phyloP scores from a whole-genome alignment of 73 alveolate species.

The Urostyla sp. region DNA sequence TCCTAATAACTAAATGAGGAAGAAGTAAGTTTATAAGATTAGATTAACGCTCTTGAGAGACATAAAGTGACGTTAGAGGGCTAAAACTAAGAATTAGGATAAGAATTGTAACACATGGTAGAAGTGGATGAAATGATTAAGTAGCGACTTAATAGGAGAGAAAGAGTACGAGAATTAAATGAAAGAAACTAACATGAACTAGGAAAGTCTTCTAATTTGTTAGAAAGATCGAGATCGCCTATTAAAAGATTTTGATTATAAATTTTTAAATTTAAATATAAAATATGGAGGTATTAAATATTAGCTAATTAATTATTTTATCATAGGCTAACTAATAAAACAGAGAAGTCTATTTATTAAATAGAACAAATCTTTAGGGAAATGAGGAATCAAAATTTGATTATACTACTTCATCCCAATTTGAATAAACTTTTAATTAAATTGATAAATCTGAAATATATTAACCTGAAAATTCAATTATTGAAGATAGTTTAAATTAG shows the following conservation, averaged over 20 bases:
- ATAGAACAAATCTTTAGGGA: no score
- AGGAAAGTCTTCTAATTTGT: neutral
- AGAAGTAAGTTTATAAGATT: neutral
- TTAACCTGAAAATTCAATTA: neutral
- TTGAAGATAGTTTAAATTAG: constrained; percentile 1
- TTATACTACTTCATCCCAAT: constrained; percentile 35
- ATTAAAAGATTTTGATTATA: neutral
- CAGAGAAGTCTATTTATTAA: no score
- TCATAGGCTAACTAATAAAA: no score
- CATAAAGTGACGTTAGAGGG: neutral
- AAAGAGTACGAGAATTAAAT: constrained; percentile 17
- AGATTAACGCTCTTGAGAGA: constrained; percentile 12
- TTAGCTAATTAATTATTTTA: no score
- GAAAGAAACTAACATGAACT: neutral
- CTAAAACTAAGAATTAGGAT: constrained; percentile 32
- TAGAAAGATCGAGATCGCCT: constrained; percentile 51
- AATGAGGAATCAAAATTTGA: constrained; percentile 38
- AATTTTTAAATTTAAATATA: no score
- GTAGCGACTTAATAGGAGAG: constrained; percentile 39
- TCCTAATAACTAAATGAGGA: constrained; percentile 12
- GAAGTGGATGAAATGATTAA: constrained; percentile 31
- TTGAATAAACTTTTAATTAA: constrained; percentile 21
- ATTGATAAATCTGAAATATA: constrained; percentile 26
- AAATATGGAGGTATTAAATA: no score
- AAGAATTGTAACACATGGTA: constrained; percentile 37